Evolutionary conservation across 768 basidiomycete genomes (phyloP), one percentile per base, ranked within the genome.

Genomic region (Hysterangium stoloniferum): DNA sequence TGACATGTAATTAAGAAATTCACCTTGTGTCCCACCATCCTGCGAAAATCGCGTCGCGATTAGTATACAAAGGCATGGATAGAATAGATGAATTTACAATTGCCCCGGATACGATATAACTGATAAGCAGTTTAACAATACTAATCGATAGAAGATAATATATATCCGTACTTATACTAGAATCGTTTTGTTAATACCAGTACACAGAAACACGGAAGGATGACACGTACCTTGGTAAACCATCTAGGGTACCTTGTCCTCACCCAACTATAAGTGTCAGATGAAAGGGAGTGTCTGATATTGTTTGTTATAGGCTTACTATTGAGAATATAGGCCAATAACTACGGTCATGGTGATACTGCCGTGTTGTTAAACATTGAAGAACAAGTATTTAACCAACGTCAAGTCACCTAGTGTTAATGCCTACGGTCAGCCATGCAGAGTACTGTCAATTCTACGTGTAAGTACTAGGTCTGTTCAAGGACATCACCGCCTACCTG

Each of bases 101-200:
- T 19, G 66, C 68, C 24, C 67, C 68, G 12, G 70, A 64, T 42
- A 69, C 58, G 57, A 71, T 66, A 59, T 71, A 71, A 62, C 66
- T 68, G 36, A 45, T 31, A 48, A 31, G 19, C 28, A 11, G 45
- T 48, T 62, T 59, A 63, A 15, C 29, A 24, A 20, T 12, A 47
- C 13, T 24, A 11, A 11, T 45, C 13, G 43, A 11, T n/a, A 27
- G 12, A 0, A 6, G 37, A 11, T 11, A 24, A 11, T 9, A 13
- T 37, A 9, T 49, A 49, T 37, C 40, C 40, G 36, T 49, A 49
- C 48, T 52, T 25, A 6, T 31, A 12, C 6, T 42, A 29, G 6
- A 29, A 13, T 24, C 8, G 1, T 22, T 42, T 22, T 25, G 41
- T 25, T 42, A 25, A 6, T 13, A 2, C 41, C 8, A 6, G 15